phyloP scores from a whole-genome alignment of 2,329 filamentous ascomycete species.

The Sclerotinia borealis region DNA sequence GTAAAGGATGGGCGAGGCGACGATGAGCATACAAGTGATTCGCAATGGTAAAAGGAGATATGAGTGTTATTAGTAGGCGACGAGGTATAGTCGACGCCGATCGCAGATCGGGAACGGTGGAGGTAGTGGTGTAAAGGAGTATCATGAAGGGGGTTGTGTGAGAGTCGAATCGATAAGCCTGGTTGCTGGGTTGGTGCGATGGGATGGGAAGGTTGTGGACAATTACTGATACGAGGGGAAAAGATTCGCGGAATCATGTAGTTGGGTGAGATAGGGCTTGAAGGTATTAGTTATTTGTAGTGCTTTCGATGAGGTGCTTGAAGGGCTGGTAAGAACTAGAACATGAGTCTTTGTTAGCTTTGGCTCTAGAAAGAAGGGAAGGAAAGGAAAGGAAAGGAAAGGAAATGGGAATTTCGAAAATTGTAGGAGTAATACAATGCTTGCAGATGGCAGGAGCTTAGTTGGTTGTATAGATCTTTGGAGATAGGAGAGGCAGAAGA shows the following conservation, averaged over 20 bases:
- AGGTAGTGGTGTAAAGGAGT: background rate
- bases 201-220: background rate
- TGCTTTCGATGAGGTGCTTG: background rate
- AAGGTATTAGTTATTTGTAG: background rate
- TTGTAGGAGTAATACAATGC: background rate
- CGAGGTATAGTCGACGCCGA: background rate
- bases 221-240: background rate
- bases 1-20: too few species aligned
- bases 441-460: background rate
- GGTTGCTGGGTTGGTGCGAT: too few species aligned
- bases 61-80: too few species aligned
- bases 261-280: background rate
- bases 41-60: background rate
- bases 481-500: background rate
- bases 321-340: background rate
- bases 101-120: background rate
- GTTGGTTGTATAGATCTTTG: background rate
- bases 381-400: background rate
- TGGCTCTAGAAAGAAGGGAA: background rate
- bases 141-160: background rate
- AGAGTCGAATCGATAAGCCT: background rate
- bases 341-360: background rate
- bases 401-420: too few species aligned
- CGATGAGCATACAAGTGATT: background rate
- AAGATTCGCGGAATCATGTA: too few species aligned